Percentiles rank a stretch among this genome's conserved stretches.
Evolutionary conservation across 2,329 filamentous ascomycete species (phyloP).

Genomic region (Fusarium sp.): DNA sequence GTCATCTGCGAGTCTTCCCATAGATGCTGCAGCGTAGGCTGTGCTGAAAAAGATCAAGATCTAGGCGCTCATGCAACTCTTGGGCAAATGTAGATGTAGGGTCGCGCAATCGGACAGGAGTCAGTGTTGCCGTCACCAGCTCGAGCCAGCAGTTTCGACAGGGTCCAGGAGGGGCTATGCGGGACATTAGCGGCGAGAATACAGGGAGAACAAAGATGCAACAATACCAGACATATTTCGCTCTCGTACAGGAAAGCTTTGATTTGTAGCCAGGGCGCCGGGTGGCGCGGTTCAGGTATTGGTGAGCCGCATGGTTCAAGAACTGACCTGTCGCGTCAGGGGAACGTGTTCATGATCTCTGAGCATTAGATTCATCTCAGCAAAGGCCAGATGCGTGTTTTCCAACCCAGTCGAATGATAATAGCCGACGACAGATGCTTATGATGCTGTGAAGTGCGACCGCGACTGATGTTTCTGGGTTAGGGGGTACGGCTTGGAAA

Average conservation of each 20-base stretch:
- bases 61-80: not conserved
- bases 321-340: not conserved
- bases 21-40: too few species aligned
- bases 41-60: too few species aligned
- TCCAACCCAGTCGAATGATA: not conserved
- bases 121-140: not conserved
- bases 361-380: not conserved
- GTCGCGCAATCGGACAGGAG: not conserved
- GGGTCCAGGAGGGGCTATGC: not conserved
- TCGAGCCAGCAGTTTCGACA: not conserved
- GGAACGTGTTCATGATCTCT: not conserved
- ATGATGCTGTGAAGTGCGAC: too few species aligned
- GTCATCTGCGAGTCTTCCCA: too few species aligned
- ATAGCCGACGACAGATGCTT: not conserved
- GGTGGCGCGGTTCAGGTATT: not conserved
- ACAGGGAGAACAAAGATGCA: not conserved
- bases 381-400: not conserved
- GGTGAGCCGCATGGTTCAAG: not conserved
- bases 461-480: too few species aligned
- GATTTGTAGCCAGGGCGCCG: not conserved
- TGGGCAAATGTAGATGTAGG: not conserved
- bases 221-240: not conserved
- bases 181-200: not conserved
- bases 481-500: too few species aligned
- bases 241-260: not conserved